Conservation (phyloP, 1,284 basidiomycete species). For the Schizophyllum amplum region DNA sequence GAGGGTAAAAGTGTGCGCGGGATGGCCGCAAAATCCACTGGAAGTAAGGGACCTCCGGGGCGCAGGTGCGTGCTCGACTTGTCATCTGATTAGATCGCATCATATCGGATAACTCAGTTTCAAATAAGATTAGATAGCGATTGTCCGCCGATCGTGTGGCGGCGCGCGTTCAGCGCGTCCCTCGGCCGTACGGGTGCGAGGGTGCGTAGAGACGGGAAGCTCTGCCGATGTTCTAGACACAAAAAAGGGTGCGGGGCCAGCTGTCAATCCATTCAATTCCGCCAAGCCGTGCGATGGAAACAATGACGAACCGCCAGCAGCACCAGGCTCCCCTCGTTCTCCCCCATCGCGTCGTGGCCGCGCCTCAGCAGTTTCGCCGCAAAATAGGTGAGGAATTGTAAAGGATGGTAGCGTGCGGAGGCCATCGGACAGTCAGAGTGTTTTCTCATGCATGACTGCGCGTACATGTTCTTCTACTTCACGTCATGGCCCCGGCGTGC, state of each 20-base stretch:
- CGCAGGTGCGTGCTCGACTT: too few relatives aligned
- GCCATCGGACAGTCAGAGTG: too few relatives aligned
- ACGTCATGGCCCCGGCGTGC: constrained; percentile 53
- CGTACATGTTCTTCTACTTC: neutral
- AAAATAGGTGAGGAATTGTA: too few relatives aligned
- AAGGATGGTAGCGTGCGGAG: too few relatives aligned
- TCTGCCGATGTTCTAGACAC: neutral
- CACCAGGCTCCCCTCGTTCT: neutral
- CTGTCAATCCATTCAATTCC: neutral
- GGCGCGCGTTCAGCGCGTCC: neutral
- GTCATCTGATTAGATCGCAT: constrained; percentile 7
- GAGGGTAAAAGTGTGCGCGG: neutral
- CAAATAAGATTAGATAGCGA: constrained; percentile 6
- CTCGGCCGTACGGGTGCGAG: neutral
- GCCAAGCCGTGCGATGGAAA: neutral
- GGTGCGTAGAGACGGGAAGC: neutral
- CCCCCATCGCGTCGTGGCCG: neutral
- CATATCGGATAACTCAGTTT: neutral
- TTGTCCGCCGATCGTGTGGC: neutral
- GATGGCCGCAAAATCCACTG: too few relatives aligned
- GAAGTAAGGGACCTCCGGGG: too few relatives aligned
- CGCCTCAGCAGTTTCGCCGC: neutral
- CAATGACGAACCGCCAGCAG: neutral
- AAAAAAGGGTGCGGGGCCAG: neutral
- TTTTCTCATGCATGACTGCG: too few relatives aligned